Evolutionary conservation across 768 basidiomycete species (phyloP), one percentile per base, ranked within the genome.

Genomic region (Leccinum barrowsii): DNA sequence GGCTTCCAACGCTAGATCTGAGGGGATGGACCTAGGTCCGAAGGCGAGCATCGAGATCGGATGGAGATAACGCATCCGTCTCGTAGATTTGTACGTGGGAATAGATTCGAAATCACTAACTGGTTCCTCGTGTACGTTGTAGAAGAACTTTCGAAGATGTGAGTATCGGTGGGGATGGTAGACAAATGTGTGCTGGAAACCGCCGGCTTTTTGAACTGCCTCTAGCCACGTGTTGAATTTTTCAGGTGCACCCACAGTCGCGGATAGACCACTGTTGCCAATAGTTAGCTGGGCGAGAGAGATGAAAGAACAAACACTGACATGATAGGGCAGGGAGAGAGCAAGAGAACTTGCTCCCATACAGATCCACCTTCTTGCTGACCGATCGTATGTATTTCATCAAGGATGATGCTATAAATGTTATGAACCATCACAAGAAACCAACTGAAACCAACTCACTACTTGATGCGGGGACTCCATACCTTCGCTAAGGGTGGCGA

Each of bases 251-350:
- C 88, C 88, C 30, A 90, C 78, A 0, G 88, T 90, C 1, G 88
- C 89, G 7, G 86, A 88, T 22, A 90, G 75, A 21, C 87, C 89
- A 61, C 85, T 87, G 47, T 11, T 21, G n/a, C 19, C 5, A 51
- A 19, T 34, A 8, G n/a, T 40, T 34, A 52, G 28, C n/a, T 12
- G 40, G 19, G 56, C 10, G 21, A 5, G 13, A 3, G 37, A 2
- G n/a, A 40, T 7, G 7, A 52, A 51, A 44, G 24, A 2, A n/a
- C 35, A 60, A 24, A 51, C 48, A 73, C 82, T 40, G 40, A 87
- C 86, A 90, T 88, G 60, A 90, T 77, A 1, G 87, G 87, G 62
- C 86, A 87, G 19, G 86, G 85, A 8, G 86, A 82, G 13, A 90
- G 72, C 5, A 90, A 70, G 7, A 90, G 74, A n/a, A 88, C 84